phyloP scores from a whole-genome alignment of 352 stramenopile species.

The Peronospora destructor region DNA sequence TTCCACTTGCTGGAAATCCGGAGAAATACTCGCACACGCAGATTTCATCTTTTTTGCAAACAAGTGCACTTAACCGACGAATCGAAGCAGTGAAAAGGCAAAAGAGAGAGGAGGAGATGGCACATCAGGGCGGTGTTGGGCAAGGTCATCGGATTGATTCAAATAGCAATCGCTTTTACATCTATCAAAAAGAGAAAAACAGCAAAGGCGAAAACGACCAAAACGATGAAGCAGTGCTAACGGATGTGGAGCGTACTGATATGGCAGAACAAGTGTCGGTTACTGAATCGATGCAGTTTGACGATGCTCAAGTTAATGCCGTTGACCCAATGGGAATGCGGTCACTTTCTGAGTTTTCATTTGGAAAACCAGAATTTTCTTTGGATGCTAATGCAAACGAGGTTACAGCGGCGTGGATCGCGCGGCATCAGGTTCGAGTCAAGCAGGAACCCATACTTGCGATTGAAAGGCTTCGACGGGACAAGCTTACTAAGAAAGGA shows the following conservation, averaged over 20 bases:
- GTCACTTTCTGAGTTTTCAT: conserved; percentile 15
- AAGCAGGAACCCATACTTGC: conserved; percentile 41
- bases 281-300: conserved; percentile 3
- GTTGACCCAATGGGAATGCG: conserved; percentile 27
- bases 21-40: conserved; percentile 93
- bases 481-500: conserved; percentile 20
- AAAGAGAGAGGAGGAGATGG: conserved; percentile 49
- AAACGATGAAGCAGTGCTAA: conserved; percentile 26
- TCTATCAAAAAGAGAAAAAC: conserved; percentile 43
- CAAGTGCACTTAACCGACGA: conserved; percentile 83
- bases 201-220: conserved; percentile 16
- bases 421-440: conserved; percentile 33
- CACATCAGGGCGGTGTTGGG: conserved; percentile 21
- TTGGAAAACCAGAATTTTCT: conserved; percentile 4
- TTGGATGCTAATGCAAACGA: conserved; percentile 15
- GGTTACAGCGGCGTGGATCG: conserved; percentile 28
- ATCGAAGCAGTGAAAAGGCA: conserved; percentile 54
- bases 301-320: conserved; percentile 22
- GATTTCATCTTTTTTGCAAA: conserved; percentile 92
- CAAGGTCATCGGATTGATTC: conserved; percentile 78
- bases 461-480: conserved; percentile 34
- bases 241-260: conserved; percentile 19
- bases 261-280: conserved; percentile 11
- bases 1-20: conserved; percentile 91
- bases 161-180: conserved; percentile 61